A percentile compares a stretch with the other conserved stretches of the same genome.
Conservation (phyloP, 257 asterid species). For the Solanum dulcamara region DNA sequence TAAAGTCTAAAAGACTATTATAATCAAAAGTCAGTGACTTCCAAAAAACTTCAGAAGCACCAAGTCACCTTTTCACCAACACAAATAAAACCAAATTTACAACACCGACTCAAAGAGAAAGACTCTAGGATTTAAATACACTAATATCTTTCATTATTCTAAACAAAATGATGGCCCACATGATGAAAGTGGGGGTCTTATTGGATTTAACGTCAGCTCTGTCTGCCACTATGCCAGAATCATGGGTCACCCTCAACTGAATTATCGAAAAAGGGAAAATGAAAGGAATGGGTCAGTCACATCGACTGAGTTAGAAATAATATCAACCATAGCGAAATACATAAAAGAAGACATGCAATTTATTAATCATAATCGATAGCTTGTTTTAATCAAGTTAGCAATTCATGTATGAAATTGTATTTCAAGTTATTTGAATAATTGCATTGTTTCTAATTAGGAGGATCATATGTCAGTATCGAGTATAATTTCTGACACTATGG, state of each 20-base stretch:
- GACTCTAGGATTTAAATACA: not conserved
- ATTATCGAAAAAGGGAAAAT: not conserved
- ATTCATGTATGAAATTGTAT: not conserved
- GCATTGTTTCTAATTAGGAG: too few species aligned
- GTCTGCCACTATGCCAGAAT: too few species aligned
- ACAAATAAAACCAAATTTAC: not conserved
- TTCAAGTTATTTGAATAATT: not conserved
- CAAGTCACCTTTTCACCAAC: not conserved
- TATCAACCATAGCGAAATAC: not conserved
- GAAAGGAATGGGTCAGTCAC: not conserved
- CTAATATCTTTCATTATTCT: not conserved
- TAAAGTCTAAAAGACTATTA: too few species aligned
- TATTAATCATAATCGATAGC: not conserved
- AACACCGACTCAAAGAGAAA: not conserved
- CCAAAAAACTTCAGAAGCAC: too few species aligned
- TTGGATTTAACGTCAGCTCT: not conserved
- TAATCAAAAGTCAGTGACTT: too few species aligned
- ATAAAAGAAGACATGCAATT: not conserved
- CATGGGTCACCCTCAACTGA: not conserved
- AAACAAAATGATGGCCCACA: not conserved
- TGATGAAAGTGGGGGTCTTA: not conserved
- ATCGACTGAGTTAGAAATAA: not conserved
- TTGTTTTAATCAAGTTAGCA: not conserved
- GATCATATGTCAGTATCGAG: not conserved
- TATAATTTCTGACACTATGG: not conserved